Percentiles rank a stretch among this genome's conserved stretches.
Evolutionary conservation across 331 rosid genomes (phyloP).

Genomic region (Ulmus americana): DNA sequence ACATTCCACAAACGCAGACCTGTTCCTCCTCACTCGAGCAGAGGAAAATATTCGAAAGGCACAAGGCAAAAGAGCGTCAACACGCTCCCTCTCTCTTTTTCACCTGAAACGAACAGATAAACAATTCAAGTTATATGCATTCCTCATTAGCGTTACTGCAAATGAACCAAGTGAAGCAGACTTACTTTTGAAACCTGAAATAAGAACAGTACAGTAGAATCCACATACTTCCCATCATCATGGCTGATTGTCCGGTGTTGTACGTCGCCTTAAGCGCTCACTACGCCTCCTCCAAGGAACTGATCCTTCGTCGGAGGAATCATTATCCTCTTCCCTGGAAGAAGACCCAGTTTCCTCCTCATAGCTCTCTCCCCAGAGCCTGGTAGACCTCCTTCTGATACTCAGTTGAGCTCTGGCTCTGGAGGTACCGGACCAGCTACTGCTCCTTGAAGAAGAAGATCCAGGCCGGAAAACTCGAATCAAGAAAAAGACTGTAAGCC

Average conservation of each 20-base stretch:
- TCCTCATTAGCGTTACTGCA: conserved; percentile 8
- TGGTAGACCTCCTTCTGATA: conserved; percentile 63
- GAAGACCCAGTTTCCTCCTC: conserved; percentile 74
- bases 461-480: conserved; percentile 71
- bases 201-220: conserved; percentile 15
- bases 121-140: conserved; percentile 14
- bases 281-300: conserved; percentile 59
- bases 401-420: conserved; percentile 72
- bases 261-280: conserved; percentile 39
- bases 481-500: conserved; percentile 82
- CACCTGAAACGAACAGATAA: conserved; percentile 21
- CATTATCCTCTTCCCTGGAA: conserved; percentile 65
- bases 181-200: conserved; percentile 34
- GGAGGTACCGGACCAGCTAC: conserved; percentile 60
- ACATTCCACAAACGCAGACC: conserved; percentile 17
- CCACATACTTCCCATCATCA: conserved; percentile 29
- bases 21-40: conserved; percentile 22
- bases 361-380: conserved; percentile 77
- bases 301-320: conserved; percentile 75
- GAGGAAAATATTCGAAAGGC: conserved; percentile 24
- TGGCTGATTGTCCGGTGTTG: conserved; percentile 60
- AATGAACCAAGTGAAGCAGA: conserved; percentile 19
- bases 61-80: conserved; percentile 16
- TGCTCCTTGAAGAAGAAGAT: conserved; percentile 36
- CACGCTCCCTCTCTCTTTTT: conserved; percentile 9